Evolutionary conservation across 2,329 filamentous ascomycete species (phyloP).

Genomic region (Periconia sp.): DNA sequence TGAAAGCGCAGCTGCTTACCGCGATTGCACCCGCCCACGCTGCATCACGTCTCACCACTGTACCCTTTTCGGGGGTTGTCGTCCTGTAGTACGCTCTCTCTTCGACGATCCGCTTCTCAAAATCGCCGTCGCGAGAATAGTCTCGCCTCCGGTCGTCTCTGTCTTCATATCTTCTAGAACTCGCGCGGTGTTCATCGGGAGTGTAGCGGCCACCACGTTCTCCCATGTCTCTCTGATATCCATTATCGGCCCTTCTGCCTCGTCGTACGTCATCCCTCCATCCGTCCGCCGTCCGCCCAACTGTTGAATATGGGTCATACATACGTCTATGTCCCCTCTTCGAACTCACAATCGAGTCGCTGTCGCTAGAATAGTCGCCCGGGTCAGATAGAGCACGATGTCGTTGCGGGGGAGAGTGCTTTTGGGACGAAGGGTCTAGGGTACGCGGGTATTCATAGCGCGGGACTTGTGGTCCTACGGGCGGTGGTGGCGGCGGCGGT

Average conservation of each 20-base stretch:
- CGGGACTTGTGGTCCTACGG: background rate
- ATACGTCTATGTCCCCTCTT: background rate
- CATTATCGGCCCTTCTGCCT: background rate
- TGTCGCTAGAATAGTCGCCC: background rate
- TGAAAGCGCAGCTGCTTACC: background rate
- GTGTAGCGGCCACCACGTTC: conserved; percentile 1
- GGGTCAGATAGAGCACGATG: background rate
- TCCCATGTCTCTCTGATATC: conserved; percentile 1
- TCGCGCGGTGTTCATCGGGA: background rate
- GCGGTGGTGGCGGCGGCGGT: too few relatives aligned
- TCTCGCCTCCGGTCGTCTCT: background rate
- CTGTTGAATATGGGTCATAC: conserved; percentile 2
- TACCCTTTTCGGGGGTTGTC: background rate
- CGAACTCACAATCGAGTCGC: background rate
- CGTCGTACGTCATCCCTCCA: conserved; percentile 3
- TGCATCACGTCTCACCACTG: background rate
- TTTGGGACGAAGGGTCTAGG: background rate
- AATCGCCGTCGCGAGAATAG: background rate
- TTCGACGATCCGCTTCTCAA: background rate
- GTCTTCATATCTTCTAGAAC: background rate
- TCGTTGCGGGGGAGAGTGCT: background rate
- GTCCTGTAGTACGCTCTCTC: background rate
- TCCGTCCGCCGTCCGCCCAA: background rate
- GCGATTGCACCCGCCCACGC: background rate
- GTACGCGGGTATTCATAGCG: background rate